Base-by-base conservation (phyloP, 2,329 filamentous ascomycete genomes). In the Botrytis medusae region DNA sequence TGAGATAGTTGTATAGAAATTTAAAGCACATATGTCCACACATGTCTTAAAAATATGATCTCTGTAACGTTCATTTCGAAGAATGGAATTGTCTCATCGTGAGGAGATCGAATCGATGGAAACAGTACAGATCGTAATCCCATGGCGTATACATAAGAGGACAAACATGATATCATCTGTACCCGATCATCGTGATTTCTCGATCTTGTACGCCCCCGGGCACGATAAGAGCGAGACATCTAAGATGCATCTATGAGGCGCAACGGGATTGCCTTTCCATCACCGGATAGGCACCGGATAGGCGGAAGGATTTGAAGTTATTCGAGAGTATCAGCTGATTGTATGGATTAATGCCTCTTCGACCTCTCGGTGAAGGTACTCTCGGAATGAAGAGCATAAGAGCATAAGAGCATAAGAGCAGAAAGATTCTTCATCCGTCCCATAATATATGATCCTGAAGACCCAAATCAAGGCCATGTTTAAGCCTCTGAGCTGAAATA, bases 371-470 rank as follows among this genome's bases (percentile, higher is more conserved):
- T 18, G 64, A 40, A 34, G 48, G 42, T 29, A 8, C 18, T 29
- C 64, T 37, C n/a, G 34, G 46, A 29, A 67, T 40, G 32, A 40
- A 67, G 64, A 37, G 34, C 34, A 37, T 29, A 29, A 29, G 20
- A 9, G n/a, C 25, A 16, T n/a, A 40, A 67, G 64, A 37, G 34
- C 34, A 37, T 29, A 29, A 29, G 20, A 9, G n/a, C 25, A 16
- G 34, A 32, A 37, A 71, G 22, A 10, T 32, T 7, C 46, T 16
- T 29, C 32, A 44, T 40, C 18, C 25, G 54, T n/a, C 29, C 34
- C 37, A 67, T 67, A 48, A 54, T 59, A 67, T 37, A 42, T 25
- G 46, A 72, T 72, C 70, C 70, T 37, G n/a, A 16, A 72, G 61
- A 20, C 61, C 70, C 16, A 37, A n/a, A 67, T 20, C 61, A 37